These are phyloP conservation scores for Primulina eburnea DNA, from an alignment of 257 asterid genomes.

Conservation along the genomic window DNA sequence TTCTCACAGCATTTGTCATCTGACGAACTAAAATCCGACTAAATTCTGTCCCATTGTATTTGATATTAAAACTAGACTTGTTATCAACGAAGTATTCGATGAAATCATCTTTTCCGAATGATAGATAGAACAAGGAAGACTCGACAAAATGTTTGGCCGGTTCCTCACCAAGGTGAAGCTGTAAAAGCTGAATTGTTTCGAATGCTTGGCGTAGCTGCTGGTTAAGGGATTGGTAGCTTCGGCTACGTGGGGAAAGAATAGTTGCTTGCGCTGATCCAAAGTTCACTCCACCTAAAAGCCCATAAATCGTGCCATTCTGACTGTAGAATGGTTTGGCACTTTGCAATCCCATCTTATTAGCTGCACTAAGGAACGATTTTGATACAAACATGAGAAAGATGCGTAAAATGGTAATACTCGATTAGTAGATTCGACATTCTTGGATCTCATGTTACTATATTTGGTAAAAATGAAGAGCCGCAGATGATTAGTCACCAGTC, in stretches of 20 bases:
- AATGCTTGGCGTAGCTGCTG: constrained; percentile 60
- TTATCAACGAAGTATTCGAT: constrained; percentile 34
- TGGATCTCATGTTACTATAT: neutral
- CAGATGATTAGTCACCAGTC: neutral
- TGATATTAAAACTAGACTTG: constrained; percentile 20
- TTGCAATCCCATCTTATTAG: constrained; percentile 54
- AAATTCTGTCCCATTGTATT: constrained; percentile 24
- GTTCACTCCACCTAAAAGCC: constrained; percentile 43
- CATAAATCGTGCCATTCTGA: constrained; percentile 51
- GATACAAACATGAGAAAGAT: neutral
- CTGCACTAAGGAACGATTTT: constrained; percentile 35
- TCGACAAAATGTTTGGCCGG: constrained; percentile 35
- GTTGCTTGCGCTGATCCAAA: constrained; percentile 62
- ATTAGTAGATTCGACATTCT: neutral
- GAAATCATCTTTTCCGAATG: constrained; percentile 63
- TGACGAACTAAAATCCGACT: constrained; percentile 44
- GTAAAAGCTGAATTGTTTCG: constrained; percentile 52
- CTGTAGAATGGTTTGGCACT: constrained; percentile 52
- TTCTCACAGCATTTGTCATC: constrained; percentile 45
- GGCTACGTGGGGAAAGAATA: constrained; percentile 41
- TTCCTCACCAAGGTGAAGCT: constrained; percentile 57
- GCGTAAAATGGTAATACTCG: neutral
- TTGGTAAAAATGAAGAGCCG: neutral
- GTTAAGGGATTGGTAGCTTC: constrained; percentile 55
- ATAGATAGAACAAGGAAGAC: constrained; percentile 61